Percentiles rank a stretch among this genome's conserved stretches.
phyloP scores from a whole-genome alignment of 805 yeast species.

The Cyberlindnera americana region DNA sequence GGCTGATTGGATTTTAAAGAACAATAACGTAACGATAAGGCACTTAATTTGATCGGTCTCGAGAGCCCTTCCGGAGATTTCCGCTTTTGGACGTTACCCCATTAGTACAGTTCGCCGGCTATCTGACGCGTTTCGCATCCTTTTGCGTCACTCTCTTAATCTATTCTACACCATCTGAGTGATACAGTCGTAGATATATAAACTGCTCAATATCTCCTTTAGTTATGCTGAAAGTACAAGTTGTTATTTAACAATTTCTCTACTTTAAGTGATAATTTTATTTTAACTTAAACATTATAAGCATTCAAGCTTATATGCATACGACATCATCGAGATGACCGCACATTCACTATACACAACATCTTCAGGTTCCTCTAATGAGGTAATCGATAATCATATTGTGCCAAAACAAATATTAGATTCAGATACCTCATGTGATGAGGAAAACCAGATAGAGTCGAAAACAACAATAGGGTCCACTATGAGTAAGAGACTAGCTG shows the following conservation, averaged over 20 bases:
- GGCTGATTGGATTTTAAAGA: no score
- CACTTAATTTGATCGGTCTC: no score
- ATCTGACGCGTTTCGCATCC: not conserved
- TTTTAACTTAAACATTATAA: no score
- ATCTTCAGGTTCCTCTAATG: conserved; percentile 1
- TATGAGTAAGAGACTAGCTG: conserved; percentile 18
- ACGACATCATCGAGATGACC: not conserved
- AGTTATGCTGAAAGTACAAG: no score
- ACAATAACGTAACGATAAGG: no score
- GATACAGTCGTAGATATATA: no score
- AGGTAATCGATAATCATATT: not conserved
- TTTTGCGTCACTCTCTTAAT: not conserved
- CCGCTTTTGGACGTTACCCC: conserved; percentile 1
- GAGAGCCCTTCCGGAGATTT: not conserved
- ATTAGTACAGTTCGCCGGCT: conserved; percentile 1
- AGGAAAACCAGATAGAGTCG: conserved; percentile 5
- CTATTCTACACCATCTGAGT: no score
- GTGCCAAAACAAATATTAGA: not conserved
- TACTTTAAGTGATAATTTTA: no score
- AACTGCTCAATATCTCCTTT: no score
- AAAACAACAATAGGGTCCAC: conserved; percentile 7
- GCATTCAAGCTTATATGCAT: no score
- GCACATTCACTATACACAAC: not conserved
- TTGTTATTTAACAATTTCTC: no score
- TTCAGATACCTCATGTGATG: conserved; percentile 3